Evolutionary conservation across 2,329 filamentous ascomycete genomes (phyloP), one percentile per base, ranked within the genome.

Genomic region (Fusarium armeniacum): DNA sequence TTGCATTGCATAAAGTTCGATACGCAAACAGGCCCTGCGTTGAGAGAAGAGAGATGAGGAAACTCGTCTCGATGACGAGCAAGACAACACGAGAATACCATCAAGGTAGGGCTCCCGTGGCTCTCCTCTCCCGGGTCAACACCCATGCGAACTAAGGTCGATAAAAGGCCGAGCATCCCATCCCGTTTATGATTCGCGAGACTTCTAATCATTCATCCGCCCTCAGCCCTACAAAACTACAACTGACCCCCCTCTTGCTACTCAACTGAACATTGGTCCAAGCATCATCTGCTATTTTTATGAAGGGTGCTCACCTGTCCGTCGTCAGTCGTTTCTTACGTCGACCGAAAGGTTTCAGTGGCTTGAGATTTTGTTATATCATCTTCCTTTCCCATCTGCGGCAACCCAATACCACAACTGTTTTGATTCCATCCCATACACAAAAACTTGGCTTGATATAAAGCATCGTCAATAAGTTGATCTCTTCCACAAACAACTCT

Each of bases 201-300:
- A 26, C 43, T 70, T 20, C 53, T 64, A 52, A 57, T 55, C 65
- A 46, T 56, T 66, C 44, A 18, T 50, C 62, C 47, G 30, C 33
- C 46, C 57, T 75, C 73, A 75, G 70, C 68, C 71, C 65, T 75
- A 73, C 62, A 61, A 57, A 73, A 70, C 18, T 45, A 30, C 64
- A 40, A 50, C 35, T 53, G 46, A 45, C 35, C 40, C 40, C 51
- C 56, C 45, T 38, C 33, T 18, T 35, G 12, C 30, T 43, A 15
- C 30, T 43, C 36, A 26, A n/a, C 20, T 30, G 26, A 38, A 26
- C 45, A 22, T 38, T 53, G 36, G 50, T 53, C 26, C 26, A 28
- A 62, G 38, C 43, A 40, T 66, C 33, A 32, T 43, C 54, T 55
- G 7, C 40, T 46, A 32, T 56, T 22, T 50, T 36, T 52, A 54